Evolutionary conservation across 2,329 filamentous ascomycete species (phyloP).

Genomic region (Nothophaeocryptopus gaeumannii): DNA sequence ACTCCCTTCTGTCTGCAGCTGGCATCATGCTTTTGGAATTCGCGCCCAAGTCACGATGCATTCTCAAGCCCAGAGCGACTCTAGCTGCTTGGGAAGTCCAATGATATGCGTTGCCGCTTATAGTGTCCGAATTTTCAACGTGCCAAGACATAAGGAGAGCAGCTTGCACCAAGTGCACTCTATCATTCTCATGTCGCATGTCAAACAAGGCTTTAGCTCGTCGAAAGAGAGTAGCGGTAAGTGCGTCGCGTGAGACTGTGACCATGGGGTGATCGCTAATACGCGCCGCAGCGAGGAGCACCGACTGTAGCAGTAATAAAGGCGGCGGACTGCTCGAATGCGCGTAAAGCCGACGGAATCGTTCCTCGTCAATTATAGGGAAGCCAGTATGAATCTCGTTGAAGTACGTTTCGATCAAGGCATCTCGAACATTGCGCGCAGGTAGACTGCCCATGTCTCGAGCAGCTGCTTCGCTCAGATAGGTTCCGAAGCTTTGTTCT

Average conservation of each 20-base stretch:
- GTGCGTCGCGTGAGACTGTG: constrained; percentile 2
- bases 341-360: background rate
- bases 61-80: constrained; percentile 13
- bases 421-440: constrained; percentile 6
- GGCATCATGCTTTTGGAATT: constrained; percentile 11
- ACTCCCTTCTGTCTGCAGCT: constrained; percentile 6
- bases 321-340: constrained; percentile 5
- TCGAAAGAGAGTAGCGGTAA: constrained; percentile 10
- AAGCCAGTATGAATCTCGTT: constrained; percentile 15
- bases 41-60: constrained; percentile 15
- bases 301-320: constrained; percentile 12
- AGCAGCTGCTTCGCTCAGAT: constrained; percentile 6
- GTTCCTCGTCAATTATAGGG: constrained; percentile 10
- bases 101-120: constrained; percentile 7
- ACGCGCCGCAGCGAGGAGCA: constrained; percentile 13
- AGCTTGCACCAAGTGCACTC: constrained; percentile 13
- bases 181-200: constrained; percentile 14
- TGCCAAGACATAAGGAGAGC: constrained; percentile 16
- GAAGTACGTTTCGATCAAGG: constrained; percentile 17
- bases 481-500: background rate
- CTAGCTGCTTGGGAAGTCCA: constrained; percentile 12
- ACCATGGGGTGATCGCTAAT: constrained; percentile 11
- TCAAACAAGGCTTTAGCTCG: constrained; percentile 16
- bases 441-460: constrained; percentile 14
- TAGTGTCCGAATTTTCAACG: constrained; percentile 11